Evolutionary conservation across 139 green algal genomes (phyloP), one percentile per base, ranked within the genome.

Genomic region (Chara braunii): DNA sequence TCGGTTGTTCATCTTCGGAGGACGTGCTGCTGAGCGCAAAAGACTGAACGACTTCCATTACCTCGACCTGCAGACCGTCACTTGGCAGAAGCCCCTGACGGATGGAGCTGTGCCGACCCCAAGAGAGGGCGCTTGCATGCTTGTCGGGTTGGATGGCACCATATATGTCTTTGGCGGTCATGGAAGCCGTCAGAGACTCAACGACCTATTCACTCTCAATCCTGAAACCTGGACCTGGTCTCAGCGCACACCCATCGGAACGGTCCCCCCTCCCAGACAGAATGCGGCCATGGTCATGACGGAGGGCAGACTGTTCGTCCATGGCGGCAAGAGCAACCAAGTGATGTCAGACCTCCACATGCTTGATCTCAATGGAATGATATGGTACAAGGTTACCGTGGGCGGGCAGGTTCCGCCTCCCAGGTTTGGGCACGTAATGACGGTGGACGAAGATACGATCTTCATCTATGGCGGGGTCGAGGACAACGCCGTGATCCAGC

Each of bases 151-250:
- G n/a, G 37, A 43, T 29, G 57, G 35, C 37, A 66, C 29, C 8
- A 5, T 79, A 51, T 40, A 56, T 23, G 5, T 67, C 31, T 83
- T 76, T 51, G 74, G 70, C n/a, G 87, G 83, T 2, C 75, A 85
- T 44, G 82, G 84, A 14, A 72, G 73, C 32, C 78, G 77, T 45
- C 62, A 75, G 24, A 81, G 86, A 58, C 77, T 85, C 58, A 92
- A 92, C 67, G 89, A 95, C 64, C 61, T 94, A 31, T 78, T 85
- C 72, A 60, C 89, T 12, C 82, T 95, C 59, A 86, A 94, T 64
- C 72, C 92, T 43, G 57, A 59, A 73, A 73, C 12, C 14, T 62
- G 53, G 53, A 70, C 77, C 30, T 94, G 87, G 87, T 68, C 37
- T 2, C 80, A 88, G 77, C 84, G 82, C 8, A 44, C 70, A 36